Base-by-base conservation (phyloP, 352 stramenopile species). In the Paralagenidium karlingii region DNA sequence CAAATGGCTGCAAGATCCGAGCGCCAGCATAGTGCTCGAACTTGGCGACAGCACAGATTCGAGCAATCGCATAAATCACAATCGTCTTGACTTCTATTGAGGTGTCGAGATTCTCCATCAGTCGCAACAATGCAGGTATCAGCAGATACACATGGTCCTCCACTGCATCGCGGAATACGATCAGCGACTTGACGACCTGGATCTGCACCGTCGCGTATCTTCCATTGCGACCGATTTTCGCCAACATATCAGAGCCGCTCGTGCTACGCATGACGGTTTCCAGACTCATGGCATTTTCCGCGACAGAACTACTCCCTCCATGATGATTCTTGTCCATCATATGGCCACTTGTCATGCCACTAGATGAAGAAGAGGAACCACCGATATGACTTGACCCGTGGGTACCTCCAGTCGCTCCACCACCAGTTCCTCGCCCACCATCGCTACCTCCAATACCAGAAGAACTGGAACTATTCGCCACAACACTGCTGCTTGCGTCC, bases 121-220 rank as follows among this genome's bases (percentile, higher is more conserved):
- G 59, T 25, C 94, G 90, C 29, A 97, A 63, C 6, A 98, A 60
- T 3, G 86, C 82, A 29, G 94, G 92, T 4, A 98, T 58, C 10
- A 98, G 43, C 45, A 98, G 54, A 55, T 97, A 95, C 9, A 98
- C 71, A 53, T 97, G 95, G 34, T 97, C 88, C 12, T 89, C 74
- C 4, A 98, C 76, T 0, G 94, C 81, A 33, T 88, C 68, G 5
- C 85, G 76, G 24, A 97, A 93, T 25, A 95, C 80, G 42, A 94
- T 78, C 28, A 98, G 58, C 22, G 82, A 84, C 32, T 91, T 74
- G 11, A 91, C 78, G 30, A 91, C 70, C 49, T 89, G 75, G 6
- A 82, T 70, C 46, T 91, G 78, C 12, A 89, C 62, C 15, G 68
- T 54, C 2, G 51, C n/a, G n/a, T n/a, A n/a, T n/a, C n/a, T n/a